These are phyloP conservation scores for Adansonia digitata DNA, from an alignment of 345 rosid genomes.

Conservation along the genomic window DNA sequence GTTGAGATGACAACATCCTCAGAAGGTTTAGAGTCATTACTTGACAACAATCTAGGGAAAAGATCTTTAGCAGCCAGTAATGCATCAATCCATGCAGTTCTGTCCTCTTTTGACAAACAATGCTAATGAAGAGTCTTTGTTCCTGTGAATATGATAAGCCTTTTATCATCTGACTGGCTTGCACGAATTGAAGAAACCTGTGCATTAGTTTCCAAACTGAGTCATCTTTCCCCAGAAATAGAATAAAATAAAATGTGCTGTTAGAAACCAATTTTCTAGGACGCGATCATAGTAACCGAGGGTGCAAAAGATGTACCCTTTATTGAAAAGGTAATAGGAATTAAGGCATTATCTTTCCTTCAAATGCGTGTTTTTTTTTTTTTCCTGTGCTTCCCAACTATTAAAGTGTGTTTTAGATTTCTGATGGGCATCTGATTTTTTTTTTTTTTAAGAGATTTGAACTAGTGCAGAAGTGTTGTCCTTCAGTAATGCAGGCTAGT, in stretches of 20 bases:
- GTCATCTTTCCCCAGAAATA: constrained; percentile 5
- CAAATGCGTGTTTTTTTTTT: not conserved
- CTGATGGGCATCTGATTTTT: not conserved
- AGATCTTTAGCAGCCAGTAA: constrained; percentile 78
- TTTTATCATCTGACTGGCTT: constrained; percentile 94
- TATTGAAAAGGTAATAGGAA: not conserved
- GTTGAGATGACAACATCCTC: constrained; percentile 80
- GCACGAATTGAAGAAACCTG: constrained; percentile 96
- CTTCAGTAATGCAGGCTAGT: not conserved
- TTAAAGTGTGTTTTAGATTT: constrained; percentile 1
- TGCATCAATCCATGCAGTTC: constrained; percentile 84
- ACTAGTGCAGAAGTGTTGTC: not conserved
- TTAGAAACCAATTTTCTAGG: not conserved
- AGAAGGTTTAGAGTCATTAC: constrained; percentile 53
- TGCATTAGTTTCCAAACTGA: constrained; percentile 21
- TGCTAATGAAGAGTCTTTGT: constrained; percentile 95
- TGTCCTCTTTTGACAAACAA: constrained; percentile 67
- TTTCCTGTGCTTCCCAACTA: too few species aligned
- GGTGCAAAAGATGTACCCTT: not conserved
- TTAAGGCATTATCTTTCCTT: not conserved
- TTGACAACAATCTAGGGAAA: constrained; percentile 64
- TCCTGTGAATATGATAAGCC: constrained; percentile 90
- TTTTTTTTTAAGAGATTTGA: not conserved
- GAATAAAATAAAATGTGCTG: not conserved
- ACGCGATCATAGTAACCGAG: not conserved